These are phyloP conservation scores for Cutaneotrichosporon mucoides DNA, from an alignment of 1,284 basidiomycete genomes.

Conservation along the genomic window DNA sequence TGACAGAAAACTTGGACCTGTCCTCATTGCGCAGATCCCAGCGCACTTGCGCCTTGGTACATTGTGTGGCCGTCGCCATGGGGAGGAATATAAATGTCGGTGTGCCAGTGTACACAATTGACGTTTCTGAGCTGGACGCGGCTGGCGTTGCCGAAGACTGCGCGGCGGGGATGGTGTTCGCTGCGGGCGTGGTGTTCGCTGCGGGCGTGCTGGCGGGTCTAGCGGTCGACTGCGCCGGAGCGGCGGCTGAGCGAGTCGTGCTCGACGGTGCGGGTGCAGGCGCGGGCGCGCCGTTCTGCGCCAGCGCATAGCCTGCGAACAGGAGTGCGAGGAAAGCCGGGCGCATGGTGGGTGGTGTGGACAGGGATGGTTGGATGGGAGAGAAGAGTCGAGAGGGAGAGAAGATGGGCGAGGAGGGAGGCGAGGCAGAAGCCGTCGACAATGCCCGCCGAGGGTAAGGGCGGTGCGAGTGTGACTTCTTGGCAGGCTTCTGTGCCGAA, in stretches of 20 bases:
- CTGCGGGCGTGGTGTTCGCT: too few relatives aligned
- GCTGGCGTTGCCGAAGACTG: neutral
- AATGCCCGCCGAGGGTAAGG: too few relatives aligned
- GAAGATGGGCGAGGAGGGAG: neutral
- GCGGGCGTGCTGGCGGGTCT: too few relatives aligned
- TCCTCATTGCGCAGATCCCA: neutral
- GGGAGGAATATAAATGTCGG: constrained; percentile 17
- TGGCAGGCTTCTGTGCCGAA: too few relatives aligned
- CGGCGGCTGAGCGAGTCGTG: too few relatives aligned
- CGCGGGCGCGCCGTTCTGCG: neutral
- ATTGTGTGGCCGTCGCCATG: constrained; percentile 22
- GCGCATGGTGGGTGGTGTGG: neutral
- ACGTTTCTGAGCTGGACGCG: too few relatives aligned
- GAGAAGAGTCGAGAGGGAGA: neutral
- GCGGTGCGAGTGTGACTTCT: too few relatives aligned
- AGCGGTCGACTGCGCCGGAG: too few relatives aligned
- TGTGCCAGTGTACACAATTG: neutral
- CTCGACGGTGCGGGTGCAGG: neutral
- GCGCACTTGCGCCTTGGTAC: constrained; percentile 2
- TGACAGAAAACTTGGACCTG: constrained; percentile 19
- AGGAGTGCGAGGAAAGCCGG: neutral
- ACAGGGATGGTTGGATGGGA: neutral
- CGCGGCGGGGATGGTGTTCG: neutral
- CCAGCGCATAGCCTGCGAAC: neutral
- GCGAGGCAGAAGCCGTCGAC: too few relatives aligned